These are phyloP conservation scores for Liquidambar formosana DNA, from an alignment of 164 flowering plant species.

Conservation along the genomic window DNA sequence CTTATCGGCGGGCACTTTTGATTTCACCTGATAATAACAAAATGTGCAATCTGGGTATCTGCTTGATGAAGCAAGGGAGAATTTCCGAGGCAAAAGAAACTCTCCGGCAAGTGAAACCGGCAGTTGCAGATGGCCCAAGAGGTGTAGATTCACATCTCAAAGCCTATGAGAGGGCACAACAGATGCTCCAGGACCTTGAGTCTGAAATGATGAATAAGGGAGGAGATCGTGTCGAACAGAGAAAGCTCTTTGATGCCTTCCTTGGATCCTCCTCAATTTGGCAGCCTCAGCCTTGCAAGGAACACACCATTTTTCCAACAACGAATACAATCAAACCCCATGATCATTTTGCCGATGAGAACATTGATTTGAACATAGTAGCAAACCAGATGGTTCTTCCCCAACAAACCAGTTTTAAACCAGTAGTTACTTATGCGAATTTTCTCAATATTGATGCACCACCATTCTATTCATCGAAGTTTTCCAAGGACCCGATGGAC, in stretches of 20 bases:
- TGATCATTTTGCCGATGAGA: constrained; percentile 67
- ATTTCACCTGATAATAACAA: constrained; percentile 91
- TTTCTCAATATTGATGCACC: constrained; percentile 65
- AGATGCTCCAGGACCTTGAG: constrained; percentile 89
- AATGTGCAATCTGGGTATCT: constrained; percentile 98
- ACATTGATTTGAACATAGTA: constrained; percentile 33
- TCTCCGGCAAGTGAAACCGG: constrained; percentile 75
- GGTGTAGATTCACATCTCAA: constrained; percentile 96
- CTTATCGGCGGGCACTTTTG: constrained; percentile 75
- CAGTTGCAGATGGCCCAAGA: constrained; percentile 76
- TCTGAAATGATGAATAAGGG: constrained; percentile 72
- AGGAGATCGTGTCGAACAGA: constrained; percentile 63
- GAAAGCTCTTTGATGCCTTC: constrained; percentile 72
- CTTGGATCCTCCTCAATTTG: constrained; percentile 87
- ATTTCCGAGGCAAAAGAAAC: constrained; percentile 81
- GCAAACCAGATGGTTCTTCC: constrained; percentile 15
- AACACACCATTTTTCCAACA: constrained; percentile 16
- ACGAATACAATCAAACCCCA: constrained; percentile 18
- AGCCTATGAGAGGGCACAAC: constrained; percentile 97
- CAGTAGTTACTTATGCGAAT: constrained; percentile 28
- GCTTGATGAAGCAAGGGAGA: constrained; percentile 97
- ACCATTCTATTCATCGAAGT: constrained; percentile 61
- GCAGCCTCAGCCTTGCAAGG: constrained; percentile 98
- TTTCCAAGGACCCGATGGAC: constrained; percentile 20
- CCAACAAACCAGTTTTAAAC: too few species aligned